Conservation (phyloP, 163 green algal species). For the Scenedesmus sp. region DNA sequence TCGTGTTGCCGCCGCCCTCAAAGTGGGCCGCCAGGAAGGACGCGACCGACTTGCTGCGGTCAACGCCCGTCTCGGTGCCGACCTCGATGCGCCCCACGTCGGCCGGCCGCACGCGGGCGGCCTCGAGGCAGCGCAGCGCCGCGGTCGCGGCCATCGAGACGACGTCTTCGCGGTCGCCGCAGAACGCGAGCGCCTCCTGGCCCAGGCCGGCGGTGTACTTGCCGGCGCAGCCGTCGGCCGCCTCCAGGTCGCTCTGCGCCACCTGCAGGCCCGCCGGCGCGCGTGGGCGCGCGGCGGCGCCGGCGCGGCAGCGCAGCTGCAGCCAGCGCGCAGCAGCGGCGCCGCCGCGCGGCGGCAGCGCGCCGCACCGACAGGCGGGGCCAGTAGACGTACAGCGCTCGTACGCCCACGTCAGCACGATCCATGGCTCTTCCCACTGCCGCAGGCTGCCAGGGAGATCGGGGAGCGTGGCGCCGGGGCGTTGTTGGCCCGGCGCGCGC, state of each 20-base stretch:
- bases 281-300: too few relatives aligned
- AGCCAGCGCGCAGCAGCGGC: too few relatives aligned
- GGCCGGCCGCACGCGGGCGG: constrained; percentile 52
- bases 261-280: constrained; percentile 58
- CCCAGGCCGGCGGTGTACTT: constrained; percentile 92
- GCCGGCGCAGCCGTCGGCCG: constrained; percentile 72
- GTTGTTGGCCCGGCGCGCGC: too few relatives aligned
- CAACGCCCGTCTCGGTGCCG: constrained; percentile 79
- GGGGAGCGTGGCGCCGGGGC: too few relatives aligned
- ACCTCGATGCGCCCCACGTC: constrained; percentile 75
- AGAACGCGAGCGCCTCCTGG: constrained; percentile 77
- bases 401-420: constrained; percentile 74
- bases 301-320: too few relatives aligned
- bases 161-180: constrained; percentile 80
- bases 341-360: too few relatives aligned
- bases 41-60: constrained; percentile 77
- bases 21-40: constrained; percentile 79
- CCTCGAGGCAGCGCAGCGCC: constrained; percentile 62
- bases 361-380: neutral
- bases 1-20: constrained; percentile 67
- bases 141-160: constrained; percentile 83
- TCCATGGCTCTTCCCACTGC: too few relatives aligned
- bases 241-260: constrained; percentile 78
- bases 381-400: constrained; percentile 85
- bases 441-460: too few relatives aligned